A percentile compares a stretch with the other conserved stretches of the same genome.
Evolutionary conservation across 225 moss, liverwort and hornwort genomes (phyloP).

Genomic region (Thuidium tamariscinum): DNA sequence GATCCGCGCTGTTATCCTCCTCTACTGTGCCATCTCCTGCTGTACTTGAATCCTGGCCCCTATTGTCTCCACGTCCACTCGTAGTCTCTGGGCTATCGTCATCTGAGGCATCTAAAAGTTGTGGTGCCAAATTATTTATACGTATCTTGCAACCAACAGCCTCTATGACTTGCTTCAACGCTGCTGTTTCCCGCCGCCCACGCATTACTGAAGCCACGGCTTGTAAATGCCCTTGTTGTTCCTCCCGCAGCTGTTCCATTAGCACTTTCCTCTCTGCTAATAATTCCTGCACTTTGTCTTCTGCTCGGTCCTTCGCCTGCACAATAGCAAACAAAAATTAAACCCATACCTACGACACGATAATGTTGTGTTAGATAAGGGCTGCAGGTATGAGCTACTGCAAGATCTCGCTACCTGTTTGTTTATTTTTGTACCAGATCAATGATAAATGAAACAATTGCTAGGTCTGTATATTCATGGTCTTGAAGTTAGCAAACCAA

Average conservation of each 20-base stretch:
- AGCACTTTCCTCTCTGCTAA: constrained; percentile 33
- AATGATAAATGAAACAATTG: background rate
- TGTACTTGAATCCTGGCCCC: constrained; percentile 12
- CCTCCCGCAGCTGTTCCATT: constrained; percentile 51
- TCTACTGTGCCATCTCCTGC: constrained; percentile 9
- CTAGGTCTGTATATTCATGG: background rate
- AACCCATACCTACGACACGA: background rate
- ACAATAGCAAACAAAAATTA: background rate
- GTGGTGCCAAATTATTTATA: constrained; percentile 48
- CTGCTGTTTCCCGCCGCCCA: constrained; percentile 68
- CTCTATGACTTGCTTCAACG: constrained; percentile 71
- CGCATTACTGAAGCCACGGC: constrained; percentile 48
- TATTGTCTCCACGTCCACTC: constrained; percentile 14
- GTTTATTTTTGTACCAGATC: background rate
- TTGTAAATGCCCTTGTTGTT: constrained; percentile 30
- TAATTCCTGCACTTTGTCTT: constrained; percentile 47
- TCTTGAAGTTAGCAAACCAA: background rate
- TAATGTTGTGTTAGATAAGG: background rate
- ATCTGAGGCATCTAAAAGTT: constrained; percentile 38
- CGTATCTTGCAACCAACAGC: constrained; percentile 94
- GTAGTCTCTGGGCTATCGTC: constrained; percentile 34
- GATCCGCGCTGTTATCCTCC: constrained; percentile 20
- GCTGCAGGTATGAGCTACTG: background rate
- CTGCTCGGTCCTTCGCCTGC: constrained; percentile 79
- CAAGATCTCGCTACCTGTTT: background rate